phyloP scores from a whole-genome alignment of 2,329 filamentous ascomycete species.

The Ophiostoma australiae region DNA sequence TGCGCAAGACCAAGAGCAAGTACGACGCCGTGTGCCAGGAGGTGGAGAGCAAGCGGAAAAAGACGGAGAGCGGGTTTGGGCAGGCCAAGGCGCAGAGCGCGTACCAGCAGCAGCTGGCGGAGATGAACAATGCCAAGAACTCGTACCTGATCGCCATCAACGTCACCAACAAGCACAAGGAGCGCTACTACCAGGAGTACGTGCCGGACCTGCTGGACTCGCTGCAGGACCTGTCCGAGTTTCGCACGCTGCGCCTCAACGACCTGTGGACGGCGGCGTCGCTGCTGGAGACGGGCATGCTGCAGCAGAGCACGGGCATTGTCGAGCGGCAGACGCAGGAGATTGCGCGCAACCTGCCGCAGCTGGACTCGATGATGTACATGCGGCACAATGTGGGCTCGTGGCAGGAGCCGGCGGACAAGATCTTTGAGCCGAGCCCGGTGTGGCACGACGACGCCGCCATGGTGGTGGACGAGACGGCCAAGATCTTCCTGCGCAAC shows the following conservation, averaged over 20 bases:
- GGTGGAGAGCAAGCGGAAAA: slow-evolving; percentile 90
- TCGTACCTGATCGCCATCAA: slow-evolving; percentile 96
- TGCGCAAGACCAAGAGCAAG: slow-evolving; percentile 86
- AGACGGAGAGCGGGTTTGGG: slow-evolving; percentile 89
- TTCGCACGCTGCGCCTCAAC: slow-evolving; percentile 78
- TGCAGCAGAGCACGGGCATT: slow-evolving; percentile 67
- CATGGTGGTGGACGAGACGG: slow-evolving; percentile 80
- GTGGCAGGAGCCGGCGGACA: slow-evolving; percentile 80
- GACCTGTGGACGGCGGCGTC: slow-evolving; percentile 77
- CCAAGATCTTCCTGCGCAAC: slow-evolving; percentile 88
- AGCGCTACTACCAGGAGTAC: slow-evolving; percentile 96
- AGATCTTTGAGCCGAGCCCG: slow-evolving; percentile 86
- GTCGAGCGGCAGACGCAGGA: slow-evolving; percentile 70
- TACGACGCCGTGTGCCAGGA: slow-evolving; percentile 93
- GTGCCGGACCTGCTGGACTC: slow-evolving; percentile 90
- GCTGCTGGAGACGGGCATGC: slow-evolving; percentile 71
- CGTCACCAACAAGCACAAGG: slow-evolving; percentile 95
- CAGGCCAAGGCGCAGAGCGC: slow-evolving; percentile 86
- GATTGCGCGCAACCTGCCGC: slow-evolving; percentile 80
- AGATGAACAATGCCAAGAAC: slow-evolving; percentile 98
- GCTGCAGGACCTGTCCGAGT: slow-evolving; percentile 88
- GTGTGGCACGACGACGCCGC: slow-evolving; percentile 92
- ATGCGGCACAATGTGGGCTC: slow-evolving; percentile 79
- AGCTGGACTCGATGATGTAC: slow-evolving; percentile 97
- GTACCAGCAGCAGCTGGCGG: slow-evolving; percentile 85